Evolutionary conservation across 495 filamentous ascomycete genomes (phyloP).

Genomic region (Cudoniella acicularis): DNA sequence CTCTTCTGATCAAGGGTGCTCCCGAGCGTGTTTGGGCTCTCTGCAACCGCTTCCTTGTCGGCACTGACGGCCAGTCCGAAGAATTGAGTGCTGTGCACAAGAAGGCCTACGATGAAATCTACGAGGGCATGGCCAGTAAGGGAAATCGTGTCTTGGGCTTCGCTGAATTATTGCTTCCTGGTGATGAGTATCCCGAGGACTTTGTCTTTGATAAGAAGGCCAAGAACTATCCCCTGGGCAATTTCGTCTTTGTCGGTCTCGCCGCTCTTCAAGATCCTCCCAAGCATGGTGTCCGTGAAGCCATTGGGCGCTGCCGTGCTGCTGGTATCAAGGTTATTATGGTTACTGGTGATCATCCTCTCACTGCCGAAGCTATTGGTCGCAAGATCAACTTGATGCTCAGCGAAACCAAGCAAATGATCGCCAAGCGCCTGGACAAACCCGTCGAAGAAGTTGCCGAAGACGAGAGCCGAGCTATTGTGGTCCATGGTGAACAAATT

Average conservation of each 20-base stretch:
- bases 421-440: conserved; percentile 13
- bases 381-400: conserved; percentile 32
- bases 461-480: conserved; percentile 20
- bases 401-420: conserved; percentile 20
- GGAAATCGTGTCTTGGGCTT: conserved; percentile 52
- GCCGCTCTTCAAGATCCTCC: conserved; percentile 49
- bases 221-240: conserved; percentile 46
- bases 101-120: conserved; percentile 39
- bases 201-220: conserved; percentile 28
- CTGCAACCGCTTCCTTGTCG: conserved; percentile 18
- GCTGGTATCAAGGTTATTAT: conserved; percentile 47
- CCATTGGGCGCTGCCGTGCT: conserved; percentile 29
- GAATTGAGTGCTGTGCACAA: conserved; percentile 8
- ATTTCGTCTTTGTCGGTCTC: conserved; percentile 45
- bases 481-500: conserved; percentile 33
- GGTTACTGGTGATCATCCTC: conserved; percentile 36
- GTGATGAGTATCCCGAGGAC: conserved; percentile 38
- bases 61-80: conserved; percentile 9
- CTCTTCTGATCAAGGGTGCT: conserved; percentile 46
- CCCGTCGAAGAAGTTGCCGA: conserved; percentile 15
- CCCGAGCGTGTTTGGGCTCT: conserved; percentile 40
- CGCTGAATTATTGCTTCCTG: conserved; percentile 40
- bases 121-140: conserved; percentile 37
- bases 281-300: conserved; percentile 30
- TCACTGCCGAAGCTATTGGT: conserved; percentile 37